Evolutionary conservation across 148 eudicot genomes (phyloP).

Genomic region (Amaranthus palmeri): DNA sequence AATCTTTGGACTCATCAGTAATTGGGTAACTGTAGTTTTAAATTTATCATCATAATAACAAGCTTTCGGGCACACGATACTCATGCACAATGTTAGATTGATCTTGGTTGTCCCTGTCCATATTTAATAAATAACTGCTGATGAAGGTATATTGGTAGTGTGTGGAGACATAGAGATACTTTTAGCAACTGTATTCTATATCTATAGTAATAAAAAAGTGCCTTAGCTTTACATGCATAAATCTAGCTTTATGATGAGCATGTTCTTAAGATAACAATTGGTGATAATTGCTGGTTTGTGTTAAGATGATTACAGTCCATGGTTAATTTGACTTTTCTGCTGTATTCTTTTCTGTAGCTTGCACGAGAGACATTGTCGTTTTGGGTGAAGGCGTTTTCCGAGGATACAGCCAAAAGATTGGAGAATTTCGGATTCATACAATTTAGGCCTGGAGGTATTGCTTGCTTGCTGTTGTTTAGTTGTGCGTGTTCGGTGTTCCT

Average conservation of each 20-base stretch:
- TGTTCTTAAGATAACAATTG: background rate
- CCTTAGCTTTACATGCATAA: background rate
- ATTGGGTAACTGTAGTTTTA: too few relatives aligned
- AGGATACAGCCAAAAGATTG: conserved; percentile 96
- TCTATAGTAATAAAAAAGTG: too few relatives aligned
- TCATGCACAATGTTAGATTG: too few relatives aligned
- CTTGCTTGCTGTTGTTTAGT: conserved; percentile 5
- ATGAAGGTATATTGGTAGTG: too few relatives aligned
- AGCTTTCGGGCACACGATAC: too few relatives aligned
- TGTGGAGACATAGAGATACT: too few relatives aligned
- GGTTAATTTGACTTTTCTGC: conserved; percentile 1
- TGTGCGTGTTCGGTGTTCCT: background rate
- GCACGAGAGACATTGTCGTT: conserved; percentile 94
- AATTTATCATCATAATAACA: too few relatives aligned
- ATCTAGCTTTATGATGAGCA: background rate
- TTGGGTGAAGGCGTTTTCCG: conserved; percentile 99
- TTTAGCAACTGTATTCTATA: too few relatives aligned
- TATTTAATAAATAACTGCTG: too few relatives aligned
- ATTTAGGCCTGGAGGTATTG: conserved; percentile 93
- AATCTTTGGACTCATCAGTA: background rate
- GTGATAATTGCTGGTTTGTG: background rate
- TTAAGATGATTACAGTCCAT: background rate
- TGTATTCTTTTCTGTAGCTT: conserved; percentile 48
- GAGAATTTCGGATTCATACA: conserved; percentile 98
- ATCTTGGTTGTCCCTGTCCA: too few relatives aligned